These are phyloP conservation scores for Styphnolobium japonicum DNA, from an alignment of 306 rosid species.

Conservation along the genomic window DNA sequence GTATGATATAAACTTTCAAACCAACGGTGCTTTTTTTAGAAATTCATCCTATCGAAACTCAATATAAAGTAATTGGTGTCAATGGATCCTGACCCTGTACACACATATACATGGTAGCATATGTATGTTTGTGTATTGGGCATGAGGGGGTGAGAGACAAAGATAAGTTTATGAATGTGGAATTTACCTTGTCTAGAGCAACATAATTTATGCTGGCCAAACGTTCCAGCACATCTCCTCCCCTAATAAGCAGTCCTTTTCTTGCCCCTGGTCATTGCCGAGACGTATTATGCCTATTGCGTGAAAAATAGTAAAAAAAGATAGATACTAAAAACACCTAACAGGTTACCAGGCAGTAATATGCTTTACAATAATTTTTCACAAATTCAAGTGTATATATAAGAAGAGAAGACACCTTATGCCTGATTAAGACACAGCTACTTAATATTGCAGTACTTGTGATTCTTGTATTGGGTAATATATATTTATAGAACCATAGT, in stretches of 20 bases:
- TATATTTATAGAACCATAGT: background rate
- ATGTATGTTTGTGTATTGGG: background rate
- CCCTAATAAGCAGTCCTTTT: conserved; percentile 92
- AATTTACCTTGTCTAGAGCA: conserved; percentile 84
- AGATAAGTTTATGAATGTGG: background rate
- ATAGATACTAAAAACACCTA: background rate
- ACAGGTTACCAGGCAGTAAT: background rate
- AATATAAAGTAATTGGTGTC: background rate
- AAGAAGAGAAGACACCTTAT: conserved; percentile 16
- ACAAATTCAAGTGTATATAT: background rate
- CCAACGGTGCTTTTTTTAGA: background rate
- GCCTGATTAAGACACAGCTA: conserved; percentile 15
- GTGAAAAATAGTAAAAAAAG: background rate
- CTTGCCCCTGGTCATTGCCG: conserved; percentile 74
- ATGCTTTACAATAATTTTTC: background rate
- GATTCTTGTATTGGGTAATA: background rate
- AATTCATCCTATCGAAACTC: conserved; percentile 12
- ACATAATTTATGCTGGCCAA: conserved; percentile 71
- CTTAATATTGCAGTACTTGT: background rate
- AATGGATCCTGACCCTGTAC: background rate
- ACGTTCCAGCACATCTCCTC: conserved; percentile 95
- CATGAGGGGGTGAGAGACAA: background rate
- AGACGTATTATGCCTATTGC: conserved; percentile 13
- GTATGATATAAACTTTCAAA: background rate
- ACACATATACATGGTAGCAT: background rate